Base-by-base conservation (phyloP, 768 basidiomycete species). In the Sutorius australiensis region DNA sequence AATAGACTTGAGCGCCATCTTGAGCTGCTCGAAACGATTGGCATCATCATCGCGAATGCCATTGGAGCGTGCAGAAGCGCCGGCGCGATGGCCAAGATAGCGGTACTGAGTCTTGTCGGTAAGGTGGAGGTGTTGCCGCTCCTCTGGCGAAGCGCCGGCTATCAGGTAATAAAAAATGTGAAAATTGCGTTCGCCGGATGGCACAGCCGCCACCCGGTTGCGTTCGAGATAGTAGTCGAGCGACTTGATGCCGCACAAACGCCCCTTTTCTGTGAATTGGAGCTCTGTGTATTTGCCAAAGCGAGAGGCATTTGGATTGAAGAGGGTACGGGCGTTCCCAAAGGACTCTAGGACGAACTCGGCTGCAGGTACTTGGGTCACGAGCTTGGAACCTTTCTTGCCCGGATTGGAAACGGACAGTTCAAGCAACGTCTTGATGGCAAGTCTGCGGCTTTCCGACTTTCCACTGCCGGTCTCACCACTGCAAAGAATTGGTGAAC, bases 221-320 rank as follows among this genome's bases (percentile, higher is more conserved):
- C 90, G 78, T 69, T 98, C 93, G 47, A 99, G 80, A 72, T 95
- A 95, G 73, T 99, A 98, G 66, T 98, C 94, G 57, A 98, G 84
- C 0, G 93, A 95, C 71, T 98, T 98, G 67, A 92, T 76, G 56
- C 97, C 97, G 42, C 78, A 84, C 0, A 98, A 73, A 4, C 94
- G 80, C 7, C 95, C 95, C 19, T 89, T 86, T 32, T 98, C 94
- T 48, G 82, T 90, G 74, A 98, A 98, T 71, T 98, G 97, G 0
- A 99, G 80, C 66, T 99, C 97, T 41, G 94, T 97, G 69, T 99
- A 99, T 69, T 95, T 94, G 51, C 95, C 97, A 66, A 95, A 97
- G 44, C 93, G 87, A 30, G 97, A 98, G 13, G 95, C 95, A 64
- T 97, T 97, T 43, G 91, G 81, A 65, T 98, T 97, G 74, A 91